Evolutionary conservation across 176 grass and related monocot species (phyloP).

Genomic region (Alopecurus myosuroides): DNA sequence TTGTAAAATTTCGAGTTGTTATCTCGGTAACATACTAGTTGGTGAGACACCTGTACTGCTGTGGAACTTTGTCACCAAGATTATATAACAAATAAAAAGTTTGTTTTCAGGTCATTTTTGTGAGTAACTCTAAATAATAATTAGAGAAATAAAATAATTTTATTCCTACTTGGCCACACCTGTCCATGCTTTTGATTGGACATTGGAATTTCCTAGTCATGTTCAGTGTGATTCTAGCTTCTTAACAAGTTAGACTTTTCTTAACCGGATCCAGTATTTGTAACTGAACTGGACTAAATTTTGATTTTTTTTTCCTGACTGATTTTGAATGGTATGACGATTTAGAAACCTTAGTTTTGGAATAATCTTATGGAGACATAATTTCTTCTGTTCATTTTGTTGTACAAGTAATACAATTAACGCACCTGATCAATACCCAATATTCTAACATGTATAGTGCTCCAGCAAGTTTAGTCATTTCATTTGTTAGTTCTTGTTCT

Average conservation of each 20-base stretch:
- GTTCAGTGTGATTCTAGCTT: background rate
- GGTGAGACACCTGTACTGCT: background rate
- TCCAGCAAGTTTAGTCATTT: background rate
- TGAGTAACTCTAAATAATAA: background rate
- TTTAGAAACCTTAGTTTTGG: background rate
- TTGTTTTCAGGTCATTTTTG: background rate
- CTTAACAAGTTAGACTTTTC: background rate
- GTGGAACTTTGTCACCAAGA: background rate
- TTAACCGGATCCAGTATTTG: background rate
- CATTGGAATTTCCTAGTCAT: background rate
- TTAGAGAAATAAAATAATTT: background rate
- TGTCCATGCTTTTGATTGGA: background rate
- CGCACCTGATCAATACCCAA: background rate
- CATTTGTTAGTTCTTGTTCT: background rate
- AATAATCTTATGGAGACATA: background rate
- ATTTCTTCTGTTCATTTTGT: background rate
- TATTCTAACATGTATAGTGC: background rate
- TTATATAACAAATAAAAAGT: background rate
- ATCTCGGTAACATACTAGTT: background rate
- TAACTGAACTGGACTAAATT: background rate
- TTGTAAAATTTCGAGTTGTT: background rate
- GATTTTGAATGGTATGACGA: background rate
- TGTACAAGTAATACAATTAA: background rate
- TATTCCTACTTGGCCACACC: background rate
- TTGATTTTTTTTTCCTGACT: background rate